phyloP scores from a whole-genome alignment of 345 rosid species.

The Nasturtium officinale region DNA sequence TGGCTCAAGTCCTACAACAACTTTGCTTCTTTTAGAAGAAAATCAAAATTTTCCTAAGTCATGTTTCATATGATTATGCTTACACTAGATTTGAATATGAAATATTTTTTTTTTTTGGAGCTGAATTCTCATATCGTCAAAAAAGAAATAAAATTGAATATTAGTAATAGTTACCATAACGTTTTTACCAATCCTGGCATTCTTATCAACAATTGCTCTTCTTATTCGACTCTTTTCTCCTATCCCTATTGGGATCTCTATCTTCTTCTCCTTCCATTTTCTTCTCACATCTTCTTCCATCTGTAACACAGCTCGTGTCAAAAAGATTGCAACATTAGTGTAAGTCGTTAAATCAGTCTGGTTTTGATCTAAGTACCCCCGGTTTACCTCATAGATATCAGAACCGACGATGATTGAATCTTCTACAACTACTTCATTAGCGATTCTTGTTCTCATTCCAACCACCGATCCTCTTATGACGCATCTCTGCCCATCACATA shows the following conservation, averaged over 20 bases:
- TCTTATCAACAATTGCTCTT: slow-evolving; percentile 74
- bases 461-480: slow-evolving; percentile 69
- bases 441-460: slow-evolving; percentile 78
- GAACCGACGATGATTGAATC: slow-evolving; percentile 83
- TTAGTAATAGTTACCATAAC: slow-evolving; percentile 39
- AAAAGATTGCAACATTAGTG: neutral
- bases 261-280: slow-evolving; percentile 29
- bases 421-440: slow-evolving; percentile 59
- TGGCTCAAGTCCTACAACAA: no score
- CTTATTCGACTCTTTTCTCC: slow-evolving; percentile 61
- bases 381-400: slow-evolving; percentile 67
- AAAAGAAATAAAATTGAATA: neutral
- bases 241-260: slow-evolving; percentile 59
- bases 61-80: neutral
- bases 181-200: slow-evolving; percentile 80
- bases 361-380: slow-evolving; percentile 11
- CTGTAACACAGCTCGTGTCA: slow-evolving; percentile 1
- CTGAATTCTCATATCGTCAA: neutral
- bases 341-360: neutral
- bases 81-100: neutral
- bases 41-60: no score
- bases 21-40: no score
- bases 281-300: slow-evolving; percentile 38
- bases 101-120: neutral
- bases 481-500: slow-evolving; percentile 56